Percentiles rank a stretch among this genome's conserved stretches.
These are phyloP conservation scores for Fusarium longipes DNA, from an alignment of 2,329 filamentous ascomycete species.

Conservation along the genomic window DNA sequence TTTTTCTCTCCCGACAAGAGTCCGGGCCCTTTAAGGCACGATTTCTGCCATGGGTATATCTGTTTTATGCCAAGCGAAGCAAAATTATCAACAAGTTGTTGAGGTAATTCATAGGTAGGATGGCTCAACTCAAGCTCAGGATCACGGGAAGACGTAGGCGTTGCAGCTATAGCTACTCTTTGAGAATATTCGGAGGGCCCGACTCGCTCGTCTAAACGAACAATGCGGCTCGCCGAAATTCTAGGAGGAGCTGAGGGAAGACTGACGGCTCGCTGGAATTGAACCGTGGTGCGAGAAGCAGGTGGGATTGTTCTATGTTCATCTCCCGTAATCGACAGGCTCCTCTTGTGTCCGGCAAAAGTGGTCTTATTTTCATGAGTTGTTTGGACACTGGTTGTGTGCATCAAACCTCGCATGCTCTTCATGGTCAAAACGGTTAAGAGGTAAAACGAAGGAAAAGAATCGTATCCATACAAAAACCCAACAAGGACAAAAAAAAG, in stretches of 20 bases:
- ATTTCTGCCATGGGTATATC: slow-evolving; percentile 85
- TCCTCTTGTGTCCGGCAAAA: slow-evolving; percentile 63
- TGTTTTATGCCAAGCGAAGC: slow-evolving; percentile 72
- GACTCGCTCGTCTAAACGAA: slow-evolving; percentile 45
- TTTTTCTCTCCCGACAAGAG: slow-evolving; percentile 74
- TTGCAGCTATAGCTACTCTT: slow-evolving; percentile 62
- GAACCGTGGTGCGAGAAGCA: slow-evolving; percentile 24
- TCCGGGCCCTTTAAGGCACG: slow-evolving; percentile 75
- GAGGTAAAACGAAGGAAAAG: background rate
- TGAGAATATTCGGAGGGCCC: slow-evolving; percentile 67
- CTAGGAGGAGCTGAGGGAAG: slow-evolving; percentile 48
- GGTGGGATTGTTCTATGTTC: slow-evolving; percentile 15
- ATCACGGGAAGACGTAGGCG: slow-evolving; percentile 63
- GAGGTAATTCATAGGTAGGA: slow-evolving; percentile 70
- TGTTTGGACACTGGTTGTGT: slow-evolving; percentile 64
- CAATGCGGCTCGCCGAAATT: slow-evolving; percentile 60
- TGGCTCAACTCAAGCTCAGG: slow-evolving; percentile 71
- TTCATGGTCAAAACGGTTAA: slow-evolving; percentile 48
- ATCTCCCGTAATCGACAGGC: slow-evolving; percentile 43
- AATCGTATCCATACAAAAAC: background rate
- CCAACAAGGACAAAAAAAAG: background rate
- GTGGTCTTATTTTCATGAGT: slow-evolving; percentile 54
- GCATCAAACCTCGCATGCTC: slow-evolving; percentile 56
- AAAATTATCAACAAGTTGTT: slow-evolving; percentile 72
- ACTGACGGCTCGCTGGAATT: slow-evolving; percentile 52